A percentile compares a stretch with the other conserved stretches of the same genome.
Conservation (phyloP, 2,329 filamentous ascomycete genomes). For the Echinosphaeria canescens region DNA sequence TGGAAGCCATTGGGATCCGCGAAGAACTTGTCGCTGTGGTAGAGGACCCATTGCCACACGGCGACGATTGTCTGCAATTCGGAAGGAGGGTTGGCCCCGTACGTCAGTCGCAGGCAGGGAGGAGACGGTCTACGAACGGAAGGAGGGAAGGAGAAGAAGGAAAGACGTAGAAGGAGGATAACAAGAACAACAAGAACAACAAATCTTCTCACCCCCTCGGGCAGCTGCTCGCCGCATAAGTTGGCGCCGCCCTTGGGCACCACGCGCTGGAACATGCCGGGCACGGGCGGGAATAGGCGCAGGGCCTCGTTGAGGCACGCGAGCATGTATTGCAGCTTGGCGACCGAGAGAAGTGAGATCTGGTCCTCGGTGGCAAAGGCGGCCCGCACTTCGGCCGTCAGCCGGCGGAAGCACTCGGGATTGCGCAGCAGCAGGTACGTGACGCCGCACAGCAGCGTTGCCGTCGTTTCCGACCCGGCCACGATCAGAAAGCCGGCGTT, state of each 20-base stretch:
- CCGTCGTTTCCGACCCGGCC: slow-evolving; percentile 26
- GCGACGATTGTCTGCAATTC: neutral
- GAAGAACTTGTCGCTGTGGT: neutral
- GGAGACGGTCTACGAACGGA: no score
- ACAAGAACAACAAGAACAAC: no score
- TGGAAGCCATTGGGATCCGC: neutral
- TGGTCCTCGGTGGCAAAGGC: slow-evolving; percentile 12
- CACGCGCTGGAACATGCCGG: slow-evolving; percentile 6
- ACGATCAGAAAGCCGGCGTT: slow-evolving; percentile 11
- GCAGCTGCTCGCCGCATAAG: no score
- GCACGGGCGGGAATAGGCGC: slow-evolving; percentile 9
- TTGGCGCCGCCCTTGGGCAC: slow-evolving; percentile 6
- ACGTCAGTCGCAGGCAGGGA: no score
- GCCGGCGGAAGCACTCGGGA: slow-evolving; percentile 12
- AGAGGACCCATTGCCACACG: neutral
- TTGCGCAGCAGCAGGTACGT: slow-evolving; percentile 15
- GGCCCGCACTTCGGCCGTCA: slow-evolving; percentile 16
- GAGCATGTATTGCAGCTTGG: slow-evolving; percentile 9
- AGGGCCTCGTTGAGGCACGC: slow-evolving; percentile 11
- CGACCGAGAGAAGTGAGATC: slow-evolving; percentile 8
- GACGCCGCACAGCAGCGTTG: slow-evolving; percentile 16
- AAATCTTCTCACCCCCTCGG: no score
- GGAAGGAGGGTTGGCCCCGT: no score
- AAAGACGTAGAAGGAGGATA: no score
- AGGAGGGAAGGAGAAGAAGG: no score